Conservation (phyloP, 805 yeast genomes). For the Jamesozyma jinghongensis region DNA sequence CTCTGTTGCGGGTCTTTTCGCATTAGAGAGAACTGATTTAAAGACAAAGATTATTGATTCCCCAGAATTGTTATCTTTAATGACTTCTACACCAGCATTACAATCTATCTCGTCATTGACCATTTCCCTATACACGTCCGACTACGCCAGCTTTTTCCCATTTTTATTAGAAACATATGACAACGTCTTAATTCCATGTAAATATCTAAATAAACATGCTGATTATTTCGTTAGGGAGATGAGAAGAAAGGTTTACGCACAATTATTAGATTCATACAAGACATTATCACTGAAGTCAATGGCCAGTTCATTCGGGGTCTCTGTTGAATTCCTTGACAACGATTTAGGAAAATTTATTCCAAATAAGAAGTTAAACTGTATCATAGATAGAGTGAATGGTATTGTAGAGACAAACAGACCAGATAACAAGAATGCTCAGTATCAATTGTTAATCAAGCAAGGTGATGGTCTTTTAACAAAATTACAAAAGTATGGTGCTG, state of each 20-base stretch:
- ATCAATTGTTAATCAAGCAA: conserved; percentile 76
- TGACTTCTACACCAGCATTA: conserved; percentile 58
- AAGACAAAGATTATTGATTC: conserved; percentile 82
- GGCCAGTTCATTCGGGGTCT: conserved; percentile 92
- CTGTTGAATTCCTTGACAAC: conserved; percentile 72
- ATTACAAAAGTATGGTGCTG: conserved; percentile 94
- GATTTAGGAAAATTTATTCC: conserved; percentile 90
- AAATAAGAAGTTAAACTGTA: conserved; percentile 87
- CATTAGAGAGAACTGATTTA: conserved; percentile 74
- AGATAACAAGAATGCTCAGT: conserved; percentile 91
- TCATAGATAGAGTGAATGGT: conserved; percentile 90
- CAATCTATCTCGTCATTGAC: conserved; percentile 78
- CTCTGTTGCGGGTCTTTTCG: conserved; percentile 74
- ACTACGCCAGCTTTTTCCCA: conserved; percentile 71
- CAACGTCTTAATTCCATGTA: conserved; percentile 51
- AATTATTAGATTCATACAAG: conserved; percentile 87
- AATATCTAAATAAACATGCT: conserved; percentile 68
- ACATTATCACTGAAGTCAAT: conserved; percentile 81
- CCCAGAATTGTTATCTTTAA: conserved; percentile 80
- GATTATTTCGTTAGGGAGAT: conserved; percentile 82
- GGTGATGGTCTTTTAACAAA: conserved; percentile 91
- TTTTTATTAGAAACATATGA: conserved; percentile 71
- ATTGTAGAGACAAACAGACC: conserved; percentile 94
- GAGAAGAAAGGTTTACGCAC: conserved; percentile 92
- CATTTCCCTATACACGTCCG: conserved; percentile 80